Base-by-base conservation (phyloP, 2,329 filamentous ascomycete genomes). In the Beauveria sp. region DNA sequence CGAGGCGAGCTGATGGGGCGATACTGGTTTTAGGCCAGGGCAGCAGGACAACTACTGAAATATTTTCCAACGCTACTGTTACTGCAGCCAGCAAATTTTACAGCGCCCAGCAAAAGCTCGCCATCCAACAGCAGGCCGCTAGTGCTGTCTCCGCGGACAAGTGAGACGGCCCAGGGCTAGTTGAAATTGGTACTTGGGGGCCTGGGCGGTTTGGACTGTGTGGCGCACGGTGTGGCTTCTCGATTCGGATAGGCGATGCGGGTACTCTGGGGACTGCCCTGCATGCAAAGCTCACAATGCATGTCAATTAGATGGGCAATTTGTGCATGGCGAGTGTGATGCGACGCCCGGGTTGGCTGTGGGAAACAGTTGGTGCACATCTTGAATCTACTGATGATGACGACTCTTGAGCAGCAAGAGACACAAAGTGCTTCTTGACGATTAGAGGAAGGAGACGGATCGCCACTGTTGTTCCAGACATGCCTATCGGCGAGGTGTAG, bases 271-370 rank as follows among this genome's bases (percentile, higher is more conserved):
- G 50, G 58, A 46, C 30, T 20, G 30, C 43, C 58, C 28, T 61
- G 50, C 51, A 61, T 49, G 50, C 20, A n/a, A 60, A 55, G 51
- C 42, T 58, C 53, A 54, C 54, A 62, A 62, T 58, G 49, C 60
- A 62, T 54, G 60, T 58, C 54, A 58, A 49, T 54, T 58, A 46
- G 58, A 58, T 62, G 60, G 60, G 58, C 16, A 38, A 53, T 53
- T 60, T 53, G 49, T 46, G 49, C 58, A 46, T 53, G 40, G 26
- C 26, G 10, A 20, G 24, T 47, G 38, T 42, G 57, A 59, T 52
- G 57, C 24, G 47, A 24, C 38, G 26, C 38, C 47, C 57, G 47
- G 38, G 24, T 59, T 45, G 47, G 46, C 47, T 59, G 38, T 46
- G 49, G 49, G 47, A 22, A 43, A 16, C 9, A 14, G 14, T 24